Evolutionary conservation across 2,329 filamentous ascomycete species (phyloP).

Genomic region (Xylariaceae sp.): DNA sequence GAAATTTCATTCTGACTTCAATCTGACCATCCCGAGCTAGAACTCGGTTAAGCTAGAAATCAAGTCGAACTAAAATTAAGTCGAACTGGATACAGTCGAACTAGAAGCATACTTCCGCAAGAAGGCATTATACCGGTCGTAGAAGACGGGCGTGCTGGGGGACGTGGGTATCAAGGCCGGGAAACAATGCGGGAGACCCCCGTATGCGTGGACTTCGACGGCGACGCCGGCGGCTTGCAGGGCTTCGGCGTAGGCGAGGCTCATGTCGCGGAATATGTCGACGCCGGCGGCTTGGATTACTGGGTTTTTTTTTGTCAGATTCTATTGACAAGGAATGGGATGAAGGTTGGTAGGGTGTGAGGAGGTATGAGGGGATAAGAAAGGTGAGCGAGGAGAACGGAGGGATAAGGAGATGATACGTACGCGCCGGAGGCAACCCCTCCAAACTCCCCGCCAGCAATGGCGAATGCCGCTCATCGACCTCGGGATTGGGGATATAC

Average conservation of each 20-base stretch:
- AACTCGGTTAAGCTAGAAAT: too few relatives aligned
- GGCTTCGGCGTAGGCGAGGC: conserved; percentile 16
- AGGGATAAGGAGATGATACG: not conserved
- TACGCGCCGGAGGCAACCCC: conserved; percentile 15
- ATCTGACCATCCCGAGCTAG: too few relatives aligned
- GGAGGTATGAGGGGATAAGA: not conserved
- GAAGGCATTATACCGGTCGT: conserved; percentile 16
- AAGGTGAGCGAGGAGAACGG: too few relatives aligned
- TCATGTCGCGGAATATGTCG: conserved; percentile 17
- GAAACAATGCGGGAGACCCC: conserved; percentile 19
- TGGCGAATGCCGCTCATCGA: conserved; percentile 16
- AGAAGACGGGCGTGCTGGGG: conserved; percentile 12
- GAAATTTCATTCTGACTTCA: too few relatives aligned
- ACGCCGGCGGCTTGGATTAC: conserved; percentile 19
- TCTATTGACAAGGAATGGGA: too few relatives aligned
- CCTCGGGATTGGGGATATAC: conserved; percentile 10
- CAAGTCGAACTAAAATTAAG: too few relatives aligned
- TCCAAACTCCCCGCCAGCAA: conserved; percentile 11
- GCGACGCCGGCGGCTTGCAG: conserved; percentile 9
- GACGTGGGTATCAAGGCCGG: conserved; percentile 6
- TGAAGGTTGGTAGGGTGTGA: too few relatives aligned
- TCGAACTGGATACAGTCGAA: not conserved
- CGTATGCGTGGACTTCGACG: conserved; percentile 10
- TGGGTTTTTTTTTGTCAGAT: not conserved
- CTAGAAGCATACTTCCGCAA: conserved; percentile 11